These are phyloP conservation scores for Harringtonia lauricola DNA, from an alignment of 2,329 filamentous ascomycete species.

Conservation along the genomic window DNA sequence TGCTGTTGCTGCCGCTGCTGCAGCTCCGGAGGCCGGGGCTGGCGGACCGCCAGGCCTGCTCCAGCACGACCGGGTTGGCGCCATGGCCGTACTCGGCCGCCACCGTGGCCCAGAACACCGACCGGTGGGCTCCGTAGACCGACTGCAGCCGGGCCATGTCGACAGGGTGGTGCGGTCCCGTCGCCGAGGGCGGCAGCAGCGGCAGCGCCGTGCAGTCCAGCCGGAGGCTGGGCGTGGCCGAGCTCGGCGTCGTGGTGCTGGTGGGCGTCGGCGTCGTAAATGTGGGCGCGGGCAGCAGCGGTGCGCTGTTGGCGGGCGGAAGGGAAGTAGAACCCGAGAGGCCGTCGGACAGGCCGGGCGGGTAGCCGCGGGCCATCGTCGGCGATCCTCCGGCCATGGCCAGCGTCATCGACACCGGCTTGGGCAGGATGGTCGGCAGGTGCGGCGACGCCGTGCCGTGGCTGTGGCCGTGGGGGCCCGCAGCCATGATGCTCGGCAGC, in stretches of 20 bases:
- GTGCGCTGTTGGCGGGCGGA: constrained; percentile 30
- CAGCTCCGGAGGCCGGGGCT: constrained; percentile 23
- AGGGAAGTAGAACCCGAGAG: constrained; percentile 5
- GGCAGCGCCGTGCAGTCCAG: constrained; percentile 47
- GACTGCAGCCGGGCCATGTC: constrained; percentile 56
- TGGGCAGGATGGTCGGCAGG: constrained; percentile 54
- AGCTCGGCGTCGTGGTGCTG: constrained; percentile 16
- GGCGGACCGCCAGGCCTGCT: constrained; percentile 56
- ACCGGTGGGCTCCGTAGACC: constrained; percentile 60
- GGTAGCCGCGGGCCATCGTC: constrained; percentile 26
- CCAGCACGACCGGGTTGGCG: constrained; percentile 50
- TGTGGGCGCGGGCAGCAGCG: constrained; percentile 30
- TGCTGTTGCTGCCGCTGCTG: constrained; percentile 19
- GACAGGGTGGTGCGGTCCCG: constrained; percentile 32
- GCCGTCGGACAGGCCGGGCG: constrained; percentile 26
- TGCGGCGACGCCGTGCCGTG: constrained; percentile 33
- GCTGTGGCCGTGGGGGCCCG: constrained; percentile 18
- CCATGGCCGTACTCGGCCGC: constrained; percentile 60
- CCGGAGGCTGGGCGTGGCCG: constrained; percentile 30
- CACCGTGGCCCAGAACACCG: constrained; percentile 62
- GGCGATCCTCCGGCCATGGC: constrained; percentile 24
- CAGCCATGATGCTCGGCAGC: constrained; percentile 39
- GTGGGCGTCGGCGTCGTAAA: constrained; percentile 21
- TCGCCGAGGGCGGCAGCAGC: constrained; percentile 20
- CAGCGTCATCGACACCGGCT: constrained; percentile 44